Base-by-base conservation (phyloP, 1,284 basidiomycete species). In the Porodaedalea pini region DNA sequence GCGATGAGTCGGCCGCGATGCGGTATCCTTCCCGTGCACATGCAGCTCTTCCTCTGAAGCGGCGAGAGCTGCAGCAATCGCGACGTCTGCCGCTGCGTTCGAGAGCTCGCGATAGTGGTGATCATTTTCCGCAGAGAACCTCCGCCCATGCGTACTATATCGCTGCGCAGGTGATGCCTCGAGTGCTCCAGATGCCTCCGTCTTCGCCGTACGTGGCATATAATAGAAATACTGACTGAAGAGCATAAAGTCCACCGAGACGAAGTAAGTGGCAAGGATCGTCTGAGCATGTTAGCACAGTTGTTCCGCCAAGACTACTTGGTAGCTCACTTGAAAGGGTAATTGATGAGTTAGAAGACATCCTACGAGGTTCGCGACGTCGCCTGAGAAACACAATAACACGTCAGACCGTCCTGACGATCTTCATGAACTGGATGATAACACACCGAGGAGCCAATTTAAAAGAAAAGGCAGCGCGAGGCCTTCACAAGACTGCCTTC, bases 301-400 rank as follows among this genome's bases (percentile, higher is more conserved):
- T 15, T 7, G 11, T 6, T 48, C 44, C 8, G 27, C 47, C 10
- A 63, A 17, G 31, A 29, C 10, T 34, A 52, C 56, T 59, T 34
- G 21, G 13, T 43, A 54, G 68, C 81, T 65, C 68, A 91, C 92
- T 73, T 95, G 94, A 71, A 98, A 97, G 11, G 92, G 92, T n/a
- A 97, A 79, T 67, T 97, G 94, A 65, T 88, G 80, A 0, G 94
- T 97, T 53, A 98, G 77, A 60, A 97, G 71, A 70, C 94, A 96
- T 11, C 93, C 92, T 63, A 96, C 72, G 37, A 97, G 78, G 70
- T 97, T 97, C 23, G 93, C 93, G 32, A 88, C 73, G 71, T 97
- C 94, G 56, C 94, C 92, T 94, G 64, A 52, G 39, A 53, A 27
- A 43, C 37, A 40, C 57, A 31, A 40, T 49, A 47, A 25, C 44